These are phyloP conservation scores for Aspergillus sojae DNA, from an alignment of 2,329 filamentous ascomycete species.

Conservation along the genomic window DNA sequence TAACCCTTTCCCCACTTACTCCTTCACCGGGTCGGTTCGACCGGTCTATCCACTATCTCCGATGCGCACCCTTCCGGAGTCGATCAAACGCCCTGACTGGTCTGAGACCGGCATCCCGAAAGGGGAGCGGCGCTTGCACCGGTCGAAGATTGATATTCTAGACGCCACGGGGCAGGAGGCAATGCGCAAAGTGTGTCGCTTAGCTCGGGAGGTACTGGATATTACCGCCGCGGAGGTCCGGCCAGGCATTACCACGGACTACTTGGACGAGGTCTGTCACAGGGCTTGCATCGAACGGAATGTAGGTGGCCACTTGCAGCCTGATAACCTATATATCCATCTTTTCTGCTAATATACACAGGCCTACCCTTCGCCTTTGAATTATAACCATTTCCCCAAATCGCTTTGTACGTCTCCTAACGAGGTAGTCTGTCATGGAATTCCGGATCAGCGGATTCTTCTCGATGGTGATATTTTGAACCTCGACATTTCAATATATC, in stretches of 20 bases:
- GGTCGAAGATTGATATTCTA: constrained; percentile 76
- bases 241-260: constrained; percentile 86
- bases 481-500: constrained; percentile 87
- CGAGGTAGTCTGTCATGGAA: constrained; percentile 95
- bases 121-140: constrained; percentile 60
- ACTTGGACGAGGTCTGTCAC: constrained; percentile 87
- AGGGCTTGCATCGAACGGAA: constrained; percentile 81
- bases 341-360: constrained; percentile 37
- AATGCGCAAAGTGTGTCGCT: constrained; percentile 84
- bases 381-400: constrained; percentile 92
- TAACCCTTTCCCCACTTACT: constrained; percentile 84
- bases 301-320: constrained; percentile 54
- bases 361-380: constrained; percentile 90
- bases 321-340: not conserved
- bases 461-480: constrained; percentile 91
- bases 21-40: constrained; percentile 75
- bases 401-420: constrained; percentile 91
- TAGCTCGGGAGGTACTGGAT: constrained; percentile 85
- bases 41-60: constrained; percentile 80
- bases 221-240: constrained; percentile 76
- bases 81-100: constrained; percentile 80
- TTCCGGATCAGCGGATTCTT: constrained; percentile 81
- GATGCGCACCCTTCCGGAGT: constrained; percentile 69
- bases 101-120: constrained; percentile 72
- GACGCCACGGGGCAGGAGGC: constrained; percentile 74